phyloP scores from a whole-genome alignment of 2,329 filamentous ascomycete genomes.

The Fusarium tanahbumbuense region DNA sequence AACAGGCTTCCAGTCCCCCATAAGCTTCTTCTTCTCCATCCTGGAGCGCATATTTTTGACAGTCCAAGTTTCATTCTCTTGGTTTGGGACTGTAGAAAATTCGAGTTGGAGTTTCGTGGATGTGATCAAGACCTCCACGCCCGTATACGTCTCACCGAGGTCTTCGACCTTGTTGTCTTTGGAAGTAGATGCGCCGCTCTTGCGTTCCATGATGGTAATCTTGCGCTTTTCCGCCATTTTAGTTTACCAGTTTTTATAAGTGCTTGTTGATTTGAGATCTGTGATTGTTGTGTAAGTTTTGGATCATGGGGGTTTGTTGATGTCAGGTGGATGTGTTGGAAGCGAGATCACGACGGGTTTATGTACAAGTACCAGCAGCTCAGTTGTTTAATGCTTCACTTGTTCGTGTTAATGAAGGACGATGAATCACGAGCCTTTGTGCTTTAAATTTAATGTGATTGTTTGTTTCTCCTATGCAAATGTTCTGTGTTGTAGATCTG shows the following conservation, averaged over 20 bases:
- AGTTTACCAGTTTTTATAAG: neutral
- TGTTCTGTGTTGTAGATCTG: neutral
- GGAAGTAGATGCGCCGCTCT: neutral
- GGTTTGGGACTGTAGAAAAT: neutral
- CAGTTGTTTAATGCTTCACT: neutral
- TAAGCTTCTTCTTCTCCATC: neutral
- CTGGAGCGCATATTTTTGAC: neutral
- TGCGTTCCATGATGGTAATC: neutral
- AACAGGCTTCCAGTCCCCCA: neutral
- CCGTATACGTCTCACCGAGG: neutral
- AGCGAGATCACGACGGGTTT: neutral
- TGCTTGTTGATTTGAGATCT: neutral
- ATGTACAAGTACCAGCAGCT: rapidly evolving
- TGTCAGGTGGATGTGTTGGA: neutral
- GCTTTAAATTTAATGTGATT: neutral
- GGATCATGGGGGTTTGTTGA: neutral
- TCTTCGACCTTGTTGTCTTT: neutral
- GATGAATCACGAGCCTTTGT: neutral
- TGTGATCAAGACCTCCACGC: neutral
- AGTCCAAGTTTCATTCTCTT: neutral
- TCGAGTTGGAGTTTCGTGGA: neutral
- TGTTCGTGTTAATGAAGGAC: rapidly evolving
- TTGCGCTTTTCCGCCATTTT: neutral
- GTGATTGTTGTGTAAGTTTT: neutral
- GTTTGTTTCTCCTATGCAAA: neutral